Evolutionary conservation across 257 asterid species (phyloP).

Genomic region (Petrea volubilis): DNA sequence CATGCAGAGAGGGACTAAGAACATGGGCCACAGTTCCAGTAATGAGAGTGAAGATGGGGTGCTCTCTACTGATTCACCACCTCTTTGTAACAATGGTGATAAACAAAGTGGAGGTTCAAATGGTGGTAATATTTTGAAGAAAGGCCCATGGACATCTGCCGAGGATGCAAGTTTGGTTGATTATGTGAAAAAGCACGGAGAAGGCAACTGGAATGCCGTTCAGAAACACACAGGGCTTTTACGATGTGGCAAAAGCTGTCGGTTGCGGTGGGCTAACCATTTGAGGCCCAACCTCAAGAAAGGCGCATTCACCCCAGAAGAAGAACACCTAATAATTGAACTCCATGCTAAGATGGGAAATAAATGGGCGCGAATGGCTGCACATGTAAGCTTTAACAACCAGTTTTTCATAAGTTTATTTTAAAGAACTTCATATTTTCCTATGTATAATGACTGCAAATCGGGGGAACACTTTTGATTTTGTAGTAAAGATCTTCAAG

Average conservation of each 20-base stretch:
- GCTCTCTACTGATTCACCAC: slow-evolving; percentile 53
- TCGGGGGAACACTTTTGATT: not conserved
- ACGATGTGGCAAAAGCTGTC: slow-evolving; percentile 76
- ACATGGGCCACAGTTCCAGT: slow-evolving; percentile 43
- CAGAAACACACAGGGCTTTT: slow-evolving; percentile 67
- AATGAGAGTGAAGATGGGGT: slow-evolving; percentile 50
- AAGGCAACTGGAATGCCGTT: slow-evolving; percentile 78
- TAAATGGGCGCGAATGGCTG: slow-evolving; percentile 80
- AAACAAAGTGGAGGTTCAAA: too few relatives aligned
- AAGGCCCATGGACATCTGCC: slow-evolving; percentile 73
- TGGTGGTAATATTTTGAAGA: slow-evolving; percentile 53
- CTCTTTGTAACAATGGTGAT: slow-evolving; percentile 50
- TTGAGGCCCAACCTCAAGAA: slow-evolving; percentile 70
- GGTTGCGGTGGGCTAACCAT: slow-evolving; percentile 74
- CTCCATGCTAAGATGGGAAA: slow-evolving; percentile 81
- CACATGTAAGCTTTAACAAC: slow-evolving; percentile 49
- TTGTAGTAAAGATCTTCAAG: slow-evolving; percentile 4
- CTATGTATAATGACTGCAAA: not conserved
- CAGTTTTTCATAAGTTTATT: slow-evolving; percentile 15
- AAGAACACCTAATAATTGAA: slow-evolving; percentile 57
- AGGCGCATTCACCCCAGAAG: slow-evolving; percentile 68
- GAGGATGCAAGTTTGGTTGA: slow-evolving; percentile 64
- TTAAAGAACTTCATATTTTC: slow-evolving; percentile 13
- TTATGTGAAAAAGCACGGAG: slow-evolving; percentile 67
- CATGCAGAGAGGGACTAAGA: not conserved